Base-by-base conservation (phyloP, 352 stramenopile genomes). In the Pythium aquatile region DNA sequence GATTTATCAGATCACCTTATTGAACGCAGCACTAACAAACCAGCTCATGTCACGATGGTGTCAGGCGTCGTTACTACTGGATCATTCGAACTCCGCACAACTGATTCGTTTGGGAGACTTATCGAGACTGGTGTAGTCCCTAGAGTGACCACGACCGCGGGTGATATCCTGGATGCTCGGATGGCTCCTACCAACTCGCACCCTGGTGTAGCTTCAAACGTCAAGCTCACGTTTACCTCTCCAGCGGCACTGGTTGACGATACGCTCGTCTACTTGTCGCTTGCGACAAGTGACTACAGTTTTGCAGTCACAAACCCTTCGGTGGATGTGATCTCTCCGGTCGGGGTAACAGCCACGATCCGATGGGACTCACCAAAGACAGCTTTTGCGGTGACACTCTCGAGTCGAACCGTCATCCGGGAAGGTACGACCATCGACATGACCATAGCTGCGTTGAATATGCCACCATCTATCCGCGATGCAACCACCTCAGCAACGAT, bases 221-320 rank as follows among this genome's bases (percentile, higher is more conserved):
- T 81, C 30, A 62, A 73, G 26, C 59, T 90, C 14, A 74, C 70
- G 0, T 88, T 88, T 52, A 81, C 74, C 14, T 74, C 78, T 2
- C 81, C 81, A 17, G 79, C 79, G 3, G 72, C 70, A 0, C 68
- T 90, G 1, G 60, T 64, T 0, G 53, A 70, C 28, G 57, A 78
- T n/a, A 81, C 73, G 24, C 63, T 76, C 17, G 40, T 88, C 2
- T 69, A 73, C 17, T 54, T 90, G 13, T 60, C 75, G 26, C 53
- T 90, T 13, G 68, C 79, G 11, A 11, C 20, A 1, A 59, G 59
- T 35, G 79, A 90, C 9, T 90, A 90, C 20, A 60, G 55, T 26
- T 61, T 75, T 17, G 68, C 65, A 3, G 61, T 70, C 7, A 4
- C 52, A 0, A 54, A 42, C 32, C 46, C 83, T 32, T 73, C 67